phyloP scores from a whole-genome alignment of 768 basidiomycete genomes.

The Russula ochroleuca region DNA sequence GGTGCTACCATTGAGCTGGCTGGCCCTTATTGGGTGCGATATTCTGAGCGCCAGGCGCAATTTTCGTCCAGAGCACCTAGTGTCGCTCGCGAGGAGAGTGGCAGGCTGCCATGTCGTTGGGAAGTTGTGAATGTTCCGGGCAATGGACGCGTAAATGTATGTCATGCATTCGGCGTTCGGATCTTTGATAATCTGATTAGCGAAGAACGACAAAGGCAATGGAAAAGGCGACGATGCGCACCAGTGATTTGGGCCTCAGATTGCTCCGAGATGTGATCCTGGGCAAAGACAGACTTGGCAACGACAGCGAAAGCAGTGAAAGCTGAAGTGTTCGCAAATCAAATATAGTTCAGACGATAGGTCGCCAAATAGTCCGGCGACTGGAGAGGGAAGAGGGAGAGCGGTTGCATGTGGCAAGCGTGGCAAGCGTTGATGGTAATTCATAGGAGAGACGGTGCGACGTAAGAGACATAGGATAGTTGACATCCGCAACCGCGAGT shows the following conservation, averaged over 20 bases:
- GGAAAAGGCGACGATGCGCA: neutral
- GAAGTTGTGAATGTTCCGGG: neutral
- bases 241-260: conserved; percentile 23
- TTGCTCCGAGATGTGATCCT: conserved; percentile 20
- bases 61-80: conserved; percentile 40
- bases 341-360: neutral
- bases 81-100: conserved; percentile 18
- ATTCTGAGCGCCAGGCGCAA: conserved; percentile 44
- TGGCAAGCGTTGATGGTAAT: neutral
- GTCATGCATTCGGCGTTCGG: conserved; percentile 19
- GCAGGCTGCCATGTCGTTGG: conserved; percentile 19
- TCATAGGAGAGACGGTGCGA: no score
- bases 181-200: neutral
- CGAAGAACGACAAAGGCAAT: neutral
- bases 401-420: neutral
- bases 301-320: neutral
- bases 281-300: conserved; percentile 7
- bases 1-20: neutral
- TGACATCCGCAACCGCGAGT: no score
- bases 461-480: no score
- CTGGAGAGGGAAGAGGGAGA: neutral
- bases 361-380: neutral
- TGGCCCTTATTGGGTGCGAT: conserved; percentile 40
- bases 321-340: neutral
- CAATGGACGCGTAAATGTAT: conserved; percentile 19